A percentile compares a stretch with the other conserved stretches of the same genome.
Conservation (phyloP, 2,329 filamentous ascomycete genomes). For the Metarhizium brunneum region DNA sequence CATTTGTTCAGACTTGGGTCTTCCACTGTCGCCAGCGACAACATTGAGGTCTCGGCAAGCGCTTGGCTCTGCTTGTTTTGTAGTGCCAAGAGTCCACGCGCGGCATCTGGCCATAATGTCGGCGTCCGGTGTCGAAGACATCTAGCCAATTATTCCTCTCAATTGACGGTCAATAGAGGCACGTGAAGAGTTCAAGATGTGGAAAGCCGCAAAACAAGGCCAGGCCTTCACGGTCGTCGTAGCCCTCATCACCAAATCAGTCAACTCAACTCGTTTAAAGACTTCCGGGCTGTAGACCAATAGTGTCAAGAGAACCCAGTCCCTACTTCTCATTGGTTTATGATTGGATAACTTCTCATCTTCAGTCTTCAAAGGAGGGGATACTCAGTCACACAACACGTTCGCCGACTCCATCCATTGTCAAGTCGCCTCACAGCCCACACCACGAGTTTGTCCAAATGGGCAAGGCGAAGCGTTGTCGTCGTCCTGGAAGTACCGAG, state of each 20-base stretch:
- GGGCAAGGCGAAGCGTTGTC: neutral
- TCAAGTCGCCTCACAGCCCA: neutral
- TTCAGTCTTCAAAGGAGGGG: neutral
- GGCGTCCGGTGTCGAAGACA: no score
- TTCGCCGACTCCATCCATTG: neutral
- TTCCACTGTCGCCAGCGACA: no score
- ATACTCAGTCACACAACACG: neutral
- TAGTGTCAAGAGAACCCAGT: neutral
- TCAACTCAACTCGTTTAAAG: neutral
- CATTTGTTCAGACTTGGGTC: no score
- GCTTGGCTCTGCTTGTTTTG: neutral
- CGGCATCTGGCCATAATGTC: neutral
- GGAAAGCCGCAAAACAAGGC: neutral
- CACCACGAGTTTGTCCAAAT: neutral
- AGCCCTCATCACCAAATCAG: neutral
- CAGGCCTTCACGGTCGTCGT: neutral
- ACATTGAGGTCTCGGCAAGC: neutral
- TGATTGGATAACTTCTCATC: neutral
- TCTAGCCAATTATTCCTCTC: neutral
- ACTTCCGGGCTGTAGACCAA: neutral
- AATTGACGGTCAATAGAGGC: neutral
- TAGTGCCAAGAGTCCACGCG: neutral
- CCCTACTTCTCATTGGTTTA: neutral
- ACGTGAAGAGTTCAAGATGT: neutral
- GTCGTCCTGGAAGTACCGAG: slow-evolving; percentile 13